Percentiles rank a stretch among this genome's conserved stretches.
Conservation (phyloP, 768 basidiomycete species). For the Trametes cinnabarina region DNA sequence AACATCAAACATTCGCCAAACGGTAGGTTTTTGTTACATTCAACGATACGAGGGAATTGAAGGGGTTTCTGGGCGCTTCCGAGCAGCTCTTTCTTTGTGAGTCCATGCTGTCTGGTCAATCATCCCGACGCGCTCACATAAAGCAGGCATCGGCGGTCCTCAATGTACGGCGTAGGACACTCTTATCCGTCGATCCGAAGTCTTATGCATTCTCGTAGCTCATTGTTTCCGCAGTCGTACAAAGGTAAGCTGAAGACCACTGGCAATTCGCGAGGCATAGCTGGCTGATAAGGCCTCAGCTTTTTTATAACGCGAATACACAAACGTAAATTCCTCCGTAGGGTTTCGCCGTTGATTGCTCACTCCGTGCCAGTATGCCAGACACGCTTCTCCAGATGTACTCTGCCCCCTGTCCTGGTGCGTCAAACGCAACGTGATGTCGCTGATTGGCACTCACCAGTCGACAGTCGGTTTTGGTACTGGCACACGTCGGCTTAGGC, state of each 20-base stretch:
- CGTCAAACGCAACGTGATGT: neutral
- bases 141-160: slow-evolving; percentile 7
- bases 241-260: neutral
- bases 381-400: slow-evolving; percentile 8
- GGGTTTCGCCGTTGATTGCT: neutral
- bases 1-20: slow-evolving; percentile 5
- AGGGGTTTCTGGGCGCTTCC: neutral
- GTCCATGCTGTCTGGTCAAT: neutral
- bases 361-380: slow-evolving; percentile 8
- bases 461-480: slow-evolving; percentile 8
- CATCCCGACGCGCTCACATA: neutral
- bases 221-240: slow-evolving; percentile 11
- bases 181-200: no score
- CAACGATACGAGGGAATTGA: neutral
- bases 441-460: neutral
- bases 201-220: neutral
- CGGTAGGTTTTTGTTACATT: neutral
- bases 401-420: slow-evolving; percentile 10
- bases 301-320: slow-evolving; percentile 19
- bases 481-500: slow-evolving; percentile 14
- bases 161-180: slow-evolving; percentile 1
- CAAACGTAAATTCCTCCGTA: neutral
- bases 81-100: slow-evolving; percentile 12
- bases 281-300: neutral
- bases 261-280: no score